Conservation (phyloP, 2,329 filamentous ascomycete species). For the Botrytis hyacinthi region DNA sequence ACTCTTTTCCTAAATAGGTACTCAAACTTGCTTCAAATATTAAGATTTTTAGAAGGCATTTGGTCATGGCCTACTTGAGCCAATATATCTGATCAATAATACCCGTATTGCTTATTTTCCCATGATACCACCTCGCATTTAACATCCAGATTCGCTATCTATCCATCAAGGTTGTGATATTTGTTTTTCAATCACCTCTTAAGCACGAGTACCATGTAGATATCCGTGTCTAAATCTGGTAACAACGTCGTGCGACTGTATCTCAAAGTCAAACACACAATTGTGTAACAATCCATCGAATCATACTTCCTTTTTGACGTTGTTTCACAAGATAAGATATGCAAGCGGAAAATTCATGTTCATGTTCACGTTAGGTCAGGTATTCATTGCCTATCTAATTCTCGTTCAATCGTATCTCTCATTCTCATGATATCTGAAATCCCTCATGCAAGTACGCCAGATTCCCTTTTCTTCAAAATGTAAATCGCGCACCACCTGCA, state of each 20-base stretch:
- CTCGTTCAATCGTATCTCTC: slow-evolving; percentile 18
- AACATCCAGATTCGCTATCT: neutral
- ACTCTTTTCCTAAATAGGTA: neutral
- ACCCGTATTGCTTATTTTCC: neutral
- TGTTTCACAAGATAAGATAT: neutral
- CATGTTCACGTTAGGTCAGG: neutral
- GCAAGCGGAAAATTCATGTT: neutral
- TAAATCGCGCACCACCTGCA: slow-evolving; percentile 11
- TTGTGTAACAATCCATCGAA: neutral
- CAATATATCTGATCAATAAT: neutral
- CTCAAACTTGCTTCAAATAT: neutral
- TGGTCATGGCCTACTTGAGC: neutral
- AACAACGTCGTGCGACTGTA: neutral
- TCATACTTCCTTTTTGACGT: neutral
- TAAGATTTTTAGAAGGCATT: neutral
- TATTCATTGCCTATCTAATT: slow-evolving; percentile 13
- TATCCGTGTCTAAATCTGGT: neutral
- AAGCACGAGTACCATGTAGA: neutral
- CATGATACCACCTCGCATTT: neutral
- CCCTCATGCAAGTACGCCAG: slow-evolving; percentile 6
- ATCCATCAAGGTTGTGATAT: neutral
- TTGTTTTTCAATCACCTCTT: neutral
- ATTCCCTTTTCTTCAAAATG: neutral
- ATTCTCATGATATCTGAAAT: slow-evolving; percentile 14
- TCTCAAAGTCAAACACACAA: neutral